Base-by-base conservation (phyloP, 2,329 filamentous ascomycete genomes). In the Epichloe sp. region DNA sequence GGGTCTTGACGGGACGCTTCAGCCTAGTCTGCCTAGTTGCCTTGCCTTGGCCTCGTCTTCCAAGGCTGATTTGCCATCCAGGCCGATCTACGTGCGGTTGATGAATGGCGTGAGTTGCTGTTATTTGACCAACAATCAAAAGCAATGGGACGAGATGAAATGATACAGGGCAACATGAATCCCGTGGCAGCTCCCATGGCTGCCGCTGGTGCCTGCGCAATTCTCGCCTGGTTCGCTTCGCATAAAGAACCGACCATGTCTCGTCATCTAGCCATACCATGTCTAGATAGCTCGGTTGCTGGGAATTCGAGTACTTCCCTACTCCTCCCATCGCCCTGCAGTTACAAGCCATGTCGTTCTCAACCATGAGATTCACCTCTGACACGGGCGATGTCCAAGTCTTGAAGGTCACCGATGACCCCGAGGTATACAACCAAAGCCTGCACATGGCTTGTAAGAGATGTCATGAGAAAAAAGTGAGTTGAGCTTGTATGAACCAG, bases 401-500 rank as follows among this genome's bases (percentile, higher is more conserved):
- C 53, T 55, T 69, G 47, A 62, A 67, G 40, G 61, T 60, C 17
- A 63, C 64, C 35, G 66, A 63, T 50, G 66, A 69, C 49, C 67
- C 65, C 48, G 58, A n/a, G 34, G 36, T 23, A 66, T 54, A 65
- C 65, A 26, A 65, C 66, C 67, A 66, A 10, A 69, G 63, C 53
- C 62, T 62, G 47, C 67, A 69, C 54, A 65, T 68, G 53, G 67
- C 67, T 2, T 69, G 67, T 56, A 63, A 67, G 45, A 59, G 65
- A 31, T 69, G 67, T 48, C 65, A 69, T 45, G 63, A 66, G 56
- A 69, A 69, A 69, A 69, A 69, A 61, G 67, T 68, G 56, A 8
- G 55, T 31, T 23, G 17, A 46, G 11, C n/a, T 7, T 3, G 11
- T 31, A 26, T 26, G 23, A 26, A 26, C 6, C 23, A 26, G 6